A percentile compares a stretch with the other conserved stretches of the same genome.
Conservation (phyloP, 768 basidiomycete species). For the Russula virescens region DNA sequence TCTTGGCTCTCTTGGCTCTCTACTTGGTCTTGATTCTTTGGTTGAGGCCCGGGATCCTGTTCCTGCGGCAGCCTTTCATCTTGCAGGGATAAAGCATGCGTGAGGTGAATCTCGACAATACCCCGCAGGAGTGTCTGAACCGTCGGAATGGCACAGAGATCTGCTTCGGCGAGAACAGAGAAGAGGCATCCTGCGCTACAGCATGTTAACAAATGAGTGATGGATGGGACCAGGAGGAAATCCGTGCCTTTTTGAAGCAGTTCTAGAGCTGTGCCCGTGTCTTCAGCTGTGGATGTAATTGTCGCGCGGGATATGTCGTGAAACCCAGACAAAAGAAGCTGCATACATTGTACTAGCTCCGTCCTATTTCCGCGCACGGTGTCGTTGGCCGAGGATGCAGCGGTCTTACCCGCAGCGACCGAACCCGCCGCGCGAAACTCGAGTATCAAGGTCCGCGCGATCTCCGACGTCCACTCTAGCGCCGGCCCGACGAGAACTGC, state of each 20-base stretch:
- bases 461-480: constrained; percentile 58
- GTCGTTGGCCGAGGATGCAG: neutral
- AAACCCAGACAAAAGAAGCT: constrained; percentile 17
- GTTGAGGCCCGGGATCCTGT: constrained; percentile 28
- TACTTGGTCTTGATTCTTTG: constrained; percentile 38
- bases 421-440: constrained; percentile 41
- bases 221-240: neutral
- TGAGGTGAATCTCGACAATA: constrained; percentile 49
- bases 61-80: constrained; percentile 35
- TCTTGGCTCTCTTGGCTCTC: constrained; percentile 88
- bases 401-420: neutral
- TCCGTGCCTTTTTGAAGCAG: constrained; percentile 16
- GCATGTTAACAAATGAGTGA: neutral
- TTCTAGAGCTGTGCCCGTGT: neutral
- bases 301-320: constrained; percentile 39
- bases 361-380: constrained; percentile 15
- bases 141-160: constrained; percentile 11
- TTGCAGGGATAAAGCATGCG: constrained; percentile 39
- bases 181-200: constrained; percentile 12
- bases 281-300: neutral
- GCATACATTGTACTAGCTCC: constrained; percentile 21
- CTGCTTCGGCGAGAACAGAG: constrained; percentile 5
- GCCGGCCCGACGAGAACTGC: constrained; percentile 46
- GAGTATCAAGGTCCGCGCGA: constrained; percentile 46
- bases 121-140: constrained; percentile 13